Evolutionary conservation across 2,329 filamentous ascomycete genomes (phyloP).

Genomic region (Aureobasidium namibiae): DNA sequence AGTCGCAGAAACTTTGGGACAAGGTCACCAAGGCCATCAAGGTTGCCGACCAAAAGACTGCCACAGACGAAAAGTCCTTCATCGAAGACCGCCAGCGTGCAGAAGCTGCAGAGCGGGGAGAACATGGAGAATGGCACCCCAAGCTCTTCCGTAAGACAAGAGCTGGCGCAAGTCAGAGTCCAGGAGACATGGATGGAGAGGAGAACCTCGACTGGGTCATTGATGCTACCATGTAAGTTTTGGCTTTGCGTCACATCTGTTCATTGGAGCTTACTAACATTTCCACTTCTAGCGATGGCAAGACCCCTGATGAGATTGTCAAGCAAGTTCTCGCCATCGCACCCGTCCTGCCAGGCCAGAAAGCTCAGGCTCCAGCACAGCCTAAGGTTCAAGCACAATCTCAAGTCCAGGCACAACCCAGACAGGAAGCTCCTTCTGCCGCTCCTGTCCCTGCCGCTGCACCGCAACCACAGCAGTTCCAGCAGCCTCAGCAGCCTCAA

Average conservation of each 20-base stretch:
- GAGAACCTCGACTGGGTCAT: slow-evolving; percentile 95
- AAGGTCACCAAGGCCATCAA: slow-evolving; percentile 75
- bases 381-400: slow-evolving; percentile 17
- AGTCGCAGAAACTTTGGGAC: slow-evolving; percentile 83
- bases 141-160: slow-evolving; percentile 72
- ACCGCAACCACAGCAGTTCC: background rate
- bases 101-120: slow-evolving; percentile 71
- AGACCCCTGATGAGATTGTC: slow-evolving; percentile 55
- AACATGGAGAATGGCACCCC: slow-evolving; percentile 81
- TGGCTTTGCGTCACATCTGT: slow-evolving; percentile 8
- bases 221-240: slow-evolving; percentile 67
- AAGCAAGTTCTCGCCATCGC: slow-evolving; percentile 82
- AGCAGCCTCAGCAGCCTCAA: background rate
- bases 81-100: slow-evolving; percentile 89
- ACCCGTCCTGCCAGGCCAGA: slow-evolving; percentile 74
- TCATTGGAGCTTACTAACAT: slow-evolving; percentile 3
- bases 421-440: background rate
- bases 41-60: slow-evolving; percentile 74
- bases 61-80: slow-evolving; percentile 92
- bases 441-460: slow-evolving; percentile 36
- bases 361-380: slow-evolving; percentile 34
- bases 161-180: slow-evolving; percentile 51
- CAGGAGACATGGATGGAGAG: slow-evolving; percentile 62
- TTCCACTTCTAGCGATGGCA: slow-evolving; percentile 45
- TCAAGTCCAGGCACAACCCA: slow-evolving; percentile 21